phyloP scores from a whole-genome alignment of 2,329 filamentous ascomycete species.

The Paracoccidioides lutzii region DNA sequence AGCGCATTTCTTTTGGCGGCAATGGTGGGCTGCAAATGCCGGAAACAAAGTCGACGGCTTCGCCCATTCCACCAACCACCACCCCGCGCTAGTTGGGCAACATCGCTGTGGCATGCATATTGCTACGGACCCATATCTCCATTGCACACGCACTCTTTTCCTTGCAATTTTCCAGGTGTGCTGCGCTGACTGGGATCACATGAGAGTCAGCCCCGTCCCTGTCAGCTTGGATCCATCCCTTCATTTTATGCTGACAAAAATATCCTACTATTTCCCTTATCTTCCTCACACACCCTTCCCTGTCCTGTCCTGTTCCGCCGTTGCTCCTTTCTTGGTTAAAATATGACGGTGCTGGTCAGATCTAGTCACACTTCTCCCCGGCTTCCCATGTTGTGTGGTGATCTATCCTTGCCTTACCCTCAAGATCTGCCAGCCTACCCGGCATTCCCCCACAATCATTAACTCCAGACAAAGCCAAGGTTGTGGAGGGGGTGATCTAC shows the following conservation, averaged over 20 bases:
- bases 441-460: background rate
- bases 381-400: background rate
- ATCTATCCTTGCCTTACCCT: background rate
- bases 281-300: background rate
- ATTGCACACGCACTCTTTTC: background rate
- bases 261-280: background rate
- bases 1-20: slow-evolving; percentile 1
- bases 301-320: background rate
- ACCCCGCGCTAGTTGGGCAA: background rate
- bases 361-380: background rate
- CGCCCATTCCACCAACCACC: background rate
- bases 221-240: background rate
- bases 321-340: background rate
- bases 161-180: background rate
- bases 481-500: background rate
- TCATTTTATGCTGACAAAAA: background rate
- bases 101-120: background rate
- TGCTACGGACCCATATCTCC: background rate
- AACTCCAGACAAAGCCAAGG: background rate
- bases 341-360: background rate
- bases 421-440: background rate
- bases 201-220: background rate
- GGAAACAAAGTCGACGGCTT: background rate
- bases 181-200: background rate
- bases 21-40: background rate